phyloP scores from a whole-genome alignment of 805 yeast genomes.

The Metschnikowia noctiluminum region DNA sequence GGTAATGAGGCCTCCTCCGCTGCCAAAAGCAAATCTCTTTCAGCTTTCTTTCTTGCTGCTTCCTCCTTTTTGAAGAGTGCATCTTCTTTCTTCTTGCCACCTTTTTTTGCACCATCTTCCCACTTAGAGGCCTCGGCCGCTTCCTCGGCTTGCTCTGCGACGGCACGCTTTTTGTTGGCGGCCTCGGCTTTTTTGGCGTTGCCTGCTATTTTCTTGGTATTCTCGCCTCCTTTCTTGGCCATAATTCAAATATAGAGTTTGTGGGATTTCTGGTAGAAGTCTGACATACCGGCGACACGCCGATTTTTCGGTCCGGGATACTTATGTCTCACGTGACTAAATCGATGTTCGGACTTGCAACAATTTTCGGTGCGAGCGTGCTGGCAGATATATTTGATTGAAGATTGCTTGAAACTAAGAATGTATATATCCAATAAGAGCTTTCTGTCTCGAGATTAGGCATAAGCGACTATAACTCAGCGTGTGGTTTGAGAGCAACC shows the following conservation, averaged over 20 bases:
- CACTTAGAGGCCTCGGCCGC: constrained; percentile 61
- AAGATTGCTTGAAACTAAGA: neutral
- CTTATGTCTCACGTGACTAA: constrained; percentile 6
- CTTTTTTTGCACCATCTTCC: constrained; percentile 70
- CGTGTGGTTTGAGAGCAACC: constrained; percentile 31
- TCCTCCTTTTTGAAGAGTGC: constrained; percentile 69
- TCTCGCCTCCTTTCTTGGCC: constrained; percentile 38
- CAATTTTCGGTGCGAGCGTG: too few species aligned
- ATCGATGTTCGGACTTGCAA: constrained; percentile 7
- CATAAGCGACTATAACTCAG: constrained; percentile 2
- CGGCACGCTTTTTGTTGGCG: constrained; percentile 55
- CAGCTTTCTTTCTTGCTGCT: constrained; percentile 77
- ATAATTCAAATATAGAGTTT: constrained; percentile 4
- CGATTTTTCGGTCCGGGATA: neutral
- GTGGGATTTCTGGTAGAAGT: constrained; percentile 4
- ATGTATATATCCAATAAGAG: too few species aligned
- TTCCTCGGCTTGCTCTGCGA: constrained; percentile 43
- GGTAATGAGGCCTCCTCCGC: constrained; percentile 67
- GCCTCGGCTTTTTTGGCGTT: constrained; percentile 65
- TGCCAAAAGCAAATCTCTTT: constrained; percentile 62
- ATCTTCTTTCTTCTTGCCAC: constrained; percentile 65
- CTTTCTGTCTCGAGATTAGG: neutral
- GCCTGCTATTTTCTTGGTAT: constrained; percentile 57
- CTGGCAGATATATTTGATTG: neutral
- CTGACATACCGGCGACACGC: neutral